A percentile compares a stretch with the other conserved stretches of the same genome.
Evolutionary conservation across 345 rosid genomes (phyloP).

Genomic region (Sonneratia caseolaris): DNA sequence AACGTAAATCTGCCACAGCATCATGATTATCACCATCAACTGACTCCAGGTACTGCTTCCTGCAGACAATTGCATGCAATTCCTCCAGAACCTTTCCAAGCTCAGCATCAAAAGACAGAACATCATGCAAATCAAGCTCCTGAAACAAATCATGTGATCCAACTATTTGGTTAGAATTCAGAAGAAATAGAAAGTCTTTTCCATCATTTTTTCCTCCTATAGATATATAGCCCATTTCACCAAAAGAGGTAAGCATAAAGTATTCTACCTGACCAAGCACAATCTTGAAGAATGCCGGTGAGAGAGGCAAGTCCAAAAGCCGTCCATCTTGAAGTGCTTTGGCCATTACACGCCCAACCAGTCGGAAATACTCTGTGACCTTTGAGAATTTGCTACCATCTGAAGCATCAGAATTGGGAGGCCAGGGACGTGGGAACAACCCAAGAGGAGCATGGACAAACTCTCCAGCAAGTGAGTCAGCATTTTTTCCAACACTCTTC

Average conservation of each 20-base stretch:
- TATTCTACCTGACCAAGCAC: slow-evolving; percentile 77
- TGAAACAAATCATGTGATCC: slow-evolving; percentile 22
- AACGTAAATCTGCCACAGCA: slow-evolving; percentile 33
- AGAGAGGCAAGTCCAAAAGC: slow-evolving; percentile 78
- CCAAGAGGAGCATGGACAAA: slow-evolving; percentile 72
- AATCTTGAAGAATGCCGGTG: slow-evolving; percentile 77
- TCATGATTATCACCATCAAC: slow-evolving; percentile 22
- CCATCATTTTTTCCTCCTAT: too few species aligned
- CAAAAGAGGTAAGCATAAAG: background rate
- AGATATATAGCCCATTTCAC: background rate
- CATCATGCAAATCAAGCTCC: slow-evolving; percentile 97
- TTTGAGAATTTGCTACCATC: slow-evolving; percentile 68
- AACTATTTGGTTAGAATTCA: background rate
- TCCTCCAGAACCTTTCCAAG: slow-evolving; percentile 87
- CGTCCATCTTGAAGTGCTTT: slow-evolving; percentile 99
- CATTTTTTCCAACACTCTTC: slow-evolving; percentile 32
- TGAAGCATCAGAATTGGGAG: slow-evolving; percentile 57
- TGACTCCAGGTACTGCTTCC: slow-evolving; percentile 66
- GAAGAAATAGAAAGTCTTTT: background rate
- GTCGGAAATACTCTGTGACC: slow-evolving; percentile 72
- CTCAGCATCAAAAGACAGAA: slow-evolving; percentile 67
- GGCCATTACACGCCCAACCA: slow-evolving; percentile 95
- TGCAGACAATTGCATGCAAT: slow-evolving; percentile 58
- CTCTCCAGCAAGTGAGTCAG: slow-evolving; percentile 34
- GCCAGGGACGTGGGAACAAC: slow-evolving; percentile 91